phyloP scores from a whole-genome alignment of 2,329 filamentous ascomycete species.

The Aspergillus niger region DNA sequence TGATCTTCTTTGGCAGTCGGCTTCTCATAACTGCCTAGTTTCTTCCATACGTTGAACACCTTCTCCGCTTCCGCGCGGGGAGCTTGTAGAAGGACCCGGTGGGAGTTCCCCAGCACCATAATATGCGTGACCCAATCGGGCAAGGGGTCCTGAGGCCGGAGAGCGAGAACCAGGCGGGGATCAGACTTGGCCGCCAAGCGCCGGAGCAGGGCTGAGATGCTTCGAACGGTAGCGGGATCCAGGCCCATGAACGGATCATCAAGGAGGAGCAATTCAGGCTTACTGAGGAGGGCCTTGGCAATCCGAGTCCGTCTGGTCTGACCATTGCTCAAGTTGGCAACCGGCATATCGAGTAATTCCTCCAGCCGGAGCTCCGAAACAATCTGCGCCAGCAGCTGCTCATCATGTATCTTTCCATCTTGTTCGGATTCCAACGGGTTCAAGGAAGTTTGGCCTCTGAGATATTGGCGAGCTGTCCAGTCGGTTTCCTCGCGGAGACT shows the following conservation, averaged over 20 bases:
- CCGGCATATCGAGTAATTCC: conserved; percentile 73
- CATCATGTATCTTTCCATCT: conserved; percentile 54
- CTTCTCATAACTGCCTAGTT: conserved; percentile 13
- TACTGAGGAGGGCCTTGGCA: conserved; percentile 76
- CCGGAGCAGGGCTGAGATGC: conserved; percentile 70
- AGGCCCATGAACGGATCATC: conserved; percentile 97
- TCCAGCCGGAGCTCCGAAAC: conserved; percentile 69
- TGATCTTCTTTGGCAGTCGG: neutral
- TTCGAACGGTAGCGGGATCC: conserved; percentile 76
- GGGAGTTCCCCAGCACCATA: conserved; percentile 68
- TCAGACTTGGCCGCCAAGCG: conserved; percentile 65
- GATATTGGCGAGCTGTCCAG: conserved; percentile 78
- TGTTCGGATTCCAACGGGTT: conserved; percentile 66
- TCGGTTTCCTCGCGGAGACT: conserved; percentile 82
- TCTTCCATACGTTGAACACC: conserved; percentile 32
- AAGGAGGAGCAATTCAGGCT: conserved; percentile 78
- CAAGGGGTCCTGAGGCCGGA: conserved; percentile 81
- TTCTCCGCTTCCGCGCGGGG: conserved; percentile 62
- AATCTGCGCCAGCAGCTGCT: conserved; percentile 60
- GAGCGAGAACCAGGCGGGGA: conserved; percentile 74
- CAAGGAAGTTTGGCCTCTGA: conserved; percentile 78
- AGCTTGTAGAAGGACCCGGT: conserved; percentile 67
- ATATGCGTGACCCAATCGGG: conserved; percentile 91
- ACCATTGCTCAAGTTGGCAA: conserved; percentile 89
- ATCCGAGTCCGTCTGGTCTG: conserved; percentile 87